These are phyloP conservation scores for Anthracocystis walkeri DNA, from an alignment of 1,284 basidiomycete genomes.

Conservation along the genomic window DNA sequence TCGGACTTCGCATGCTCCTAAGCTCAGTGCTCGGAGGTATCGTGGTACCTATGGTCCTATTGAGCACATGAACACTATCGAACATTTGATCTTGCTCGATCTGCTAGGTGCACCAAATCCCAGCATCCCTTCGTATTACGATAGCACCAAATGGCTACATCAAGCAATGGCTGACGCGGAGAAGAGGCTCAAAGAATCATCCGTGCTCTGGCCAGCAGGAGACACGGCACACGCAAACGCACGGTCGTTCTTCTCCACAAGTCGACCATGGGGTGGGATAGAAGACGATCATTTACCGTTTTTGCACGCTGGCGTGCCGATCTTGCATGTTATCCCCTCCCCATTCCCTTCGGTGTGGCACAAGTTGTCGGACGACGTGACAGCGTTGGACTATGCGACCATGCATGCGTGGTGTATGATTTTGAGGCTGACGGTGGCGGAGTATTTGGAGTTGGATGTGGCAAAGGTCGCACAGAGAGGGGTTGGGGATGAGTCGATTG, in stretches of 20 bases:
- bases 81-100: conserved; percentile 66
- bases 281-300: conserved; percentile 97
- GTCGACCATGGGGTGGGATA: conserved; percentile 75
- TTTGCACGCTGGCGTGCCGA: conserved; percentile 82
- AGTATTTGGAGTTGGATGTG: conserved; percentile 81
- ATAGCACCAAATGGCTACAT: conserved; percentile 60
- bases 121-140: conserved; percentile 57
- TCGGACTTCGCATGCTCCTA: conserved; percentile 12
- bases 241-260: conserved; percentile 34
- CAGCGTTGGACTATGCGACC: conserved; percentile 85
- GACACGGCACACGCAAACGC: conserved; percentile 9
- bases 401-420: conserved; percentile 86
- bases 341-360: conserved; percentile 96
- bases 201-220: conserved; percentile 44
- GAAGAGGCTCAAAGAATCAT: conserved; percentile 28
- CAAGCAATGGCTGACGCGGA: conserved; percentile 49
- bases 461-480: background rate
- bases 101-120: conserved; percentile 61
- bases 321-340: conserved; percentile 88
- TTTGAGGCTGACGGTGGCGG: conserved; percentile 85
- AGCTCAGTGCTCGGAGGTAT: conserved; percentile 22
- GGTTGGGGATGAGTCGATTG: background rate
- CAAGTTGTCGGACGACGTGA: conserved; percentile 86
- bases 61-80: conserved; percentile 62
- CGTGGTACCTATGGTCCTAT: conserved; percentile 38